A percentile compares a stretch with the other conserved stretches of the same genome.
These are phyloP conservation scores for Scytalidium sp. DNA, from an alignment of 2,329 filamentous ascomycete species.

Conservation along the genomic window DNA sequence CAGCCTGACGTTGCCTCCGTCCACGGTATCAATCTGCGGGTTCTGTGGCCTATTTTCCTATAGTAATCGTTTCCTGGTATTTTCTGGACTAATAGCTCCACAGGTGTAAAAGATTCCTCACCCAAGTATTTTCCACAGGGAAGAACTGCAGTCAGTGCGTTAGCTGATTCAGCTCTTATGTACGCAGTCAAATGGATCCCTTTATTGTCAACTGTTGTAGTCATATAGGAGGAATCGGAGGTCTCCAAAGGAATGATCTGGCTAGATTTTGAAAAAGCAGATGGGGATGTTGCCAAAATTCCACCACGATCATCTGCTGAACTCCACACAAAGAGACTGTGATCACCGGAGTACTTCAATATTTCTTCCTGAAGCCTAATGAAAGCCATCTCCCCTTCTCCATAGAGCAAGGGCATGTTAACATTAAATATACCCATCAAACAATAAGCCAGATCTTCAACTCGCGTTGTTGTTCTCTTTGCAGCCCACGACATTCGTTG, in stretches of 20 bases:
- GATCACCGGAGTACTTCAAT: slow-evolving; percentile 28
- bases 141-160: slow-evolving; percentile 5
- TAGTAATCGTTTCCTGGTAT: slow-evolving; percentile 1
- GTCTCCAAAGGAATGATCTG: slow-evolving; percentile 6
- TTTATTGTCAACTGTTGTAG: slow-evolving; percentile 7
- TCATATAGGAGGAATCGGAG: not conserved
- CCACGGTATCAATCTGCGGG: too few relatives aligned
- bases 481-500: slow-evolving; percentile 32
- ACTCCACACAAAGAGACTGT: slow-evolving; percentile 29
- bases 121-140: slow-evolving; percentile 4
- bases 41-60: too few relatives aligned
- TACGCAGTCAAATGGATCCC: slow-evolving; percentile 3
- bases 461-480: slow-evolving; percentile 22
- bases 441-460: slow-evolving; percentile 35
- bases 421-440: slow-evolving; percentile 31
- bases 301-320: not conserved
- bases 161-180: not conserved
- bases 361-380: slow-evolving; percentile 31
- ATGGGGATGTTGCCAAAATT: slow-evolving; percentile 10
- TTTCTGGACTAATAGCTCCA: slow-evolving; percentile 6
- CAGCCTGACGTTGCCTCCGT: slow-evolving; percentile 1
- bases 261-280: slow-evolving; percentile 8
- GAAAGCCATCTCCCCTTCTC: slow-evolving; percentile 30
- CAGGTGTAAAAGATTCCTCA: slow-evolving; percentile 4
- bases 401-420: slow-evolving; percentile 31